Conservation (phyloP, 495 filamentous ascomycete genomes). For the Mytilinidion resinicola region DNA sequence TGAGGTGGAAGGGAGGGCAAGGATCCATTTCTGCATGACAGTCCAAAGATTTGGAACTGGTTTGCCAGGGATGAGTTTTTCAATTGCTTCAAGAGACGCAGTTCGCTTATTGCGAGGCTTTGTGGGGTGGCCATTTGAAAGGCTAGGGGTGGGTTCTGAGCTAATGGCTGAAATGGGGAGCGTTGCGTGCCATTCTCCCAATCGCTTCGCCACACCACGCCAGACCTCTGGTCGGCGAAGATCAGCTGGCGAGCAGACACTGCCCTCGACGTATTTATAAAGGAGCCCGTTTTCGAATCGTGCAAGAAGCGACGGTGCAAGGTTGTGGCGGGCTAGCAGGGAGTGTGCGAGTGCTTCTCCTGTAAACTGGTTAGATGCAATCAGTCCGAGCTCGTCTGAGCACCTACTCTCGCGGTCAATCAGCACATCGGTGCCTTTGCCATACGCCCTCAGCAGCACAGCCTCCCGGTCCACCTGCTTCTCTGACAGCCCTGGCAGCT, state of each 20-base stretch:
- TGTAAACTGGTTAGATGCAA: slow-evolving; percentile 29
- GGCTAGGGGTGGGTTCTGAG: not conserved
- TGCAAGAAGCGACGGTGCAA: slow-evolving; percentile 82
- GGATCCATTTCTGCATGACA: slow-evolving; percentile 91
- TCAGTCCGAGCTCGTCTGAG: not conserved
- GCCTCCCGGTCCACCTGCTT: slow-evolving; percentile 79
- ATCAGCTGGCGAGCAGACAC: slow-evolving; percentile 71
- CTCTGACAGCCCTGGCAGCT: slow-evolving; percentile 64
- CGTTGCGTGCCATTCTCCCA: slow-evolving; percentile 89
- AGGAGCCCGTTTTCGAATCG: slow-evolving; percentile 95
- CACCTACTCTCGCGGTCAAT: slow-evolving; percentile 91
- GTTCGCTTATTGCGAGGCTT: slow-evolving; percentile 1
- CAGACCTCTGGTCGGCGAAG: slow-evolving; percentile 62
- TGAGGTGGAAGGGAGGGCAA: slow-evolving; percentile 68
- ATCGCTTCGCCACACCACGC: slow-evolving; percentile 70
- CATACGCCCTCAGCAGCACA: slow-evolving; percentile 88
- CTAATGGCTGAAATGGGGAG: slow-evolving; percentile 48
- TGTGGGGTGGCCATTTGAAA: not conserved
- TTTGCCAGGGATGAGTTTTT: slow-evolving; percentile 24
- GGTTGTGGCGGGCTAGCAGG: slow-evolving; percentile 67
- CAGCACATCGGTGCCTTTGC: slow-evolving; percentile 85
- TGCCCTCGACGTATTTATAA: slow-evolving; percentile 82
- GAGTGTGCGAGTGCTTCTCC: slow-evolving; percentile 65
- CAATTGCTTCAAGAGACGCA: slow-evolving; percentile 13
- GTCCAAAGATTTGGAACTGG: slow-evolving; percentile 77